Evolutionary conservation across 805 yeast genomes (phyloP).

Genomic region (Metschnikowia kofuensis): DNA sequence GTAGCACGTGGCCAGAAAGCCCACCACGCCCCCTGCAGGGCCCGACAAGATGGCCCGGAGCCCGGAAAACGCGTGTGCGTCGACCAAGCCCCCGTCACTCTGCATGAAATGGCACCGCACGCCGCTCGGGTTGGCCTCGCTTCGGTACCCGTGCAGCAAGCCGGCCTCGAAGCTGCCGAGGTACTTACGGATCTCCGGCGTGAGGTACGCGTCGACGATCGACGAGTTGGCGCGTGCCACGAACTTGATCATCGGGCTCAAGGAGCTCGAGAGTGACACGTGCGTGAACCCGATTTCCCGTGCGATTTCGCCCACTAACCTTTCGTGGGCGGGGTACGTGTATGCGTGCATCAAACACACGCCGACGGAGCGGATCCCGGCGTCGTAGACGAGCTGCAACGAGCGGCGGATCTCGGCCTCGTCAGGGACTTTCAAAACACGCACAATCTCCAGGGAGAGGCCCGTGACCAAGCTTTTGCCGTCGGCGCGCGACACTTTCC

Average conservation of each 20-base stretch:
- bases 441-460: constrained; percentile 31
- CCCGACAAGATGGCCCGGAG: constrained; percentile 87
- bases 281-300: constrained; percentile 33
- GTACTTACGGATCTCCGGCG: constrained; percentile 38
- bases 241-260: constrained; percentile 45
- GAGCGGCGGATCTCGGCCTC: constrained; percentile 20
- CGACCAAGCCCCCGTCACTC: constrained; percentile 92
- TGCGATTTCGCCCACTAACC: constrained; percentile 32
- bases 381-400: constrained; percentile 24
- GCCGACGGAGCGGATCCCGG: constrained; percentile 23
- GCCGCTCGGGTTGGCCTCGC: constrained; percentile 32
- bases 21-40: constrained; percentile 98
- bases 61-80: constrained; percentile 81
- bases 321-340: constrained; percentile 40
- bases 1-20: constrained; percentile 80
- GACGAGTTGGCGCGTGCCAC: constrained; percentile 42
- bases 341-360: constrained; percentile 41
- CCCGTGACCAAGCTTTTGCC: constrained; percentile 37
- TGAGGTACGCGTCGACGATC: constrained; percentile 43
- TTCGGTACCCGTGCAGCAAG: constrained; percentile 36
- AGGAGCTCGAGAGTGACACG: constrained; percentile 37
- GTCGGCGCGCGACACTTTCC: constrained; percentile 8
- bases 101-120: constrained; percentile 83
- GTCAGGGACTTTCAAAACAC: constrained; percentile 32
- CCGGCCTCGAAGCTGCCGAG: constrained; percentile 38